Conservation (phyloP, 2,329 filamentous ascomycete genomes). For the Sclerotinia minor region DNA sequence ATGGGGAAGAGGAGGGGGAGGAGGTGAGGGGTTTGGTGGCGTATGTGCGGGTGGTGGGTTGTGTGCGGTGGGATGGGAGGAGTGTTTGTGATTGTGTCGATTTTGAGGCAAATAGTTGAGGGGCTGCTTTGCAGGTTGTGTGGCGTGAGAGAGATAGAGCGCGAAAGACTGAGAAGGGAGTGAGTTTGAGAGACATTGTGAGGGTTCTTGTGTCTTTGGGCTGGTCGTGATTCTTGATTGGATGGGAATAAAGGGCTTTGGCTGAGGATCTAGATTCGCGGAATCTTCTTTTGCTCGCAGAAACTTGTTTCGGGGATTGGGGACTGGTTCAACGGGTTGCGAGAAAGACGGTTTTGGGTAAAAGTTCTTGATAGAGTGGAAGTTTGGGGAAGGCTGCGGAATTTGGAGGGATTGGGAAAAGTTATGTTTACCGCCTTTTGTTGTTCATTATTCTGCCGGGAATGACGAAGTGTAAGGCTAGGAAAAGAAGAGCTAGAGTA, state of each 20-base stretch:
- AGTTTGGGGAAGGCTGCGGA: constrained; percentile 12
- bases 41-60: background rate
- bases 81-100: background rate
- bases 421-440: background rate
- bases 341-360: background rate
- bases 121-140: background rate
- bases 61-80: background rate
- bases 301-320: too few relatives aligned
- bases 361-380: background rate
- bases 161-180: constrained; percentile 4
- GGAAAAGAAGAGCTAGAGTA: too few relatives aligned
- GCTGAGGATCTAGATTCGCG: background rate
- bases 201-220: background rate
- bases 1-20: background rate
- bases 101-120: background rate
- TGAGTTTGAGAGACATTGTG: constrained; percentile 16
- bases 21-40: constrained; percentile 5
- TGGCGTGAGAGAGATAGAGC: constrained; percentile 11
- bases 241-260: background rate
- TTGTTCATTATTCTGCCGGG: background rate
- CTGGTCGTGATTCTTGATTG: background rate
- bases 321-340: too few relatives aligned
- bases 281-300: too few relatives aligned
- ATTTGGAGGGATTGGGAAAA: background rate
- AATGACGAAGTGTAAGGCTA: background rate